Conservation (phyloP, 441 rosid species). For the Kokia cookei region DNA sequence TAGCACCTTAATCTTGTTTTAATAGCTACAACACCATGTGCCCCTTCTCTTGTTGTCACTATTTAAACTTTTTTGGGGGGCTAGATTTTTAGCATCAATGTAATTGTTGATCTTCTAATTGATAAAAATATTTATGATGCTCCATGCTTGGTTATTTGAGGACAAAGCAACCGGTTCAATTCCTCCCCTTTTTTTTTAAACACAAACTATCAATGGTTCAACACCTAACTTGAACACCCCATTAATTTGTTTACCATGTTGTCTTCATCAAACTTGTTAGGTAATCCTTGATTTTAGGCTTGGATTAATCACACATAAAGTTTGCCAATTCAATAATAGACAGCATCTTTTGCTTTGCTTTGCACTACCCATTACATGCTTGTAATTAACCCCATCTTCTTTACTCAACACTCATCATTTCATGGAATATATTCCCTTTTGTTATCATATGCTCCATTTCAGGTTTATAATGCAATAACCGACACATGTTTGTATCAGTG, state of each 20-base stretch:
- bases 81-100: constrained; percentile 20
- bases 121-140: constrained; percentile 19
- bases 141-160: constrained; percentile 11
- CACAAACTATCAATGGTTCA: not conserved
- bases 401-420: not conserved
- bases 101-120: constrained; percentile 27
- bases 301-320: not conserved
- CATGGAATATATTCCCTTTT: not conserved
- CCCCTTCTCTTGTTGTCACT: not conserved
- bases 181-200: not conserved
- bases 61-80: not conserved
- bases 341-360: not conserved
- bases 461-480: not conserved
- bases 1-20: constrained; percentile 20
- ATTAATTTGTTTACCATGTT: not conserved
- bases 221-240: constrained; percentile 5
- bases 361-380: not conserved
- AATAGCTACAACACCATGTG: constrained; percentile 31
- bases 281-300: constrained; percentile 2
- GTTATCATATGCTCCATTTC: not conserved
- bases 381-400: not conserved
- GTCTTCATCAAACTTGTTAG: not conserved
- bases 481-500: not conserved
- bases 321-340: not conserved
- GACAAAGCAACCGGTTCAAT: not conserved